A percentile compares a stretch with the other conserved stretches of the same genome.
These are phyloP conservation scores for Ophiosphaerella korrae DNA, from an alignment of 2,329 filamentous ascomycete species.

Conservation along the genomic window DNA sequence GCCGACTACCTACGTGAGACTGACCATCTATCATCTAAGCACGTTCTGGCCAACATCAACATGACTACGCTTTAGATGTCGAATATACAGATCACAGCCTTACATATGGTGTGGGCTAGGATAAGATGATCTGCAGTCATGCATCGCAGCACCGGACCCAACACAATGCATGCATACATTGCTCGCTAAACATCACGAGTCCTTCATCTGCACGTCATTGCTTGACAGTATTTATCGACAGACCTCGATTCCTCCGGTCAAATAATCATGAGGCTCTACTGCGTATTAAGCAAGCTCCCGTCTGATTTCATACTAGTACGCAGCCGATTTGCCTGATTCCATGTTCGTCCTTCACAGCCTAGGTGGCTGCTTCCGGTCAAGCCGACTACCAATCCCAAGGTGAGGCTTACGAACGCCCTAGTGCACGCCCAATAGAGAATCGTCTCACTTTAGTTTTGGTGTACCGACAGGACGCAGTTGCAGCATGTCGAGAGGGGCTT, in stretches of 20 bases:
- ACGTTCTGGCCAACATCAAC: background rate
- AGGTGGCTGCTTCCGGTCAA: slow-evolving; percentile 31
- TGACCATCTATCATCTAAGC: too few relatives aligned
- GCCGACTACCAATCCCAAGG: slow-evolving; percentile 16
- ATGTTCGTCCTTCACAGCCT: slow-evolving; percentile 12
- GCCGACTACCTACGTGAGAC: too few relatives aligned
- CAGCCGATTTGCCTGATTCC: slow-evolving; percentile 19
- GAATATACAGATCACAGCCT: background rate
- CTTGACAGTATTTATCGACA: slow-evolving; percentile 8
- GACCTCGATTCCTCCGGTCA: slow-evolving; percentile 22
- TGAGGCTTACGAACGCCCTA: slow-evolving; percentile 19
- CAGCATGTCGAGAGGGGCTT: slow-evolving; percentile 10
- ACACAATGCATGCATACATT: slow-evolving; percentile 12
- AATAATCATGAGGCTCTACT: slow-evolving; percentile 14
- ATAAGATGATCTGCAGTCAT: slow-evolving; percentile 9
- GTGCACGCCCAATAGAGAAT: slow-evolving; percentile 14
- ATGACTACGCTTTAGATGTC: background rate
- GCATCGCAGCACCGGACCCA: slow-evolving; percentile 2
- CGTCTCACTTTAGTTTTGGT: slow-evolving; percentile 7
- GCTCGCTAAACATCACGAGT: slow-evolving; percentile 8
- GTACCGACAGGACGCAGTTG: slow-evolving; percentile 4
- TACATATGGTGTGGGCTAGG: background rate
- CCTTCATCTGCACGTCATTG: slow-evolving; percentile 16
- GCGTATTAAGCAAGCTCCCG: slow-evolving; percentile 2
- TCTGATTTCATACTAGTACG: slow-evolving; percentile 6